Percentiles rank a stretch among this genome's conserved stretches.
Conservation (phyloP, 139 green algal genomes). For the Tetradesmus obliquus region DNA sequence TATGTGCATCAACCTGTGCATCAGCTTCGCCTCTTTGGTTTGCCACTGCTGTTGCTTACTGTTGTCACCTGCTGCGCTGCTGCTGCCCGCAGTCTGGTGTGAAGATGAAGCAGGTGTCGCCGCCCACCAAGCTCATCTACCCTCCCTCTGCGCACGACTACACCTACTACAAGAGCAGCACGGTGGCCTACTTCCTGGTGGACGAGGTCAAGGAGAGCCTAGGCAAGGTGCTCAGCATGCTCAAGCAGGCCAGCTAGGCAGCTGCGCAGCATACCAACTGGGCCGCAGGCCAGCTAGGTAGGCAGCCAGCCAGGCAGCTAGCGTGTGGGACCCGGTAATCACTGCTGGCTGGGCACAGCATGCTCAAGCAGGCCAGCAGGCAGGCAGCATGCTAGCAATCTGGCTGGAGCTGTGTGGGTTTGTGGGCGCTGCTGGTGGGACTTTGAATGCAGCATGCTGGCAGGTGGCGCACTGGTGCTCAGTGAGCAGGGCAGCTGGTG, state of each 20-base stretch:
- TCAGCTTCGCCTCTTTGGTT: neutral
- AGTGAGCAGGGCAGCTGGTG: no score
- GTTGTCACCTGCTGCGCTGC: neutral
- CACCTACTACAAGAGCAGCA: slow-evolving; percentile 75
- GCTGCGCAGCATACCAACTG: neutral
- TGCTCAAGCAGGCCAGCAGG: no score
- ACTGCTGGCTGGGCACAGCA: no score
- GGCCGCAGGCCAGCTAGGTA: no score
- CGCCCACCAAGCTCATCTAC: slow-evolving; percentile 73
- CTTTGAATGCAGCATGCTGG: no score
- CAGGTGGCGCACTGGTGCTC: no score
- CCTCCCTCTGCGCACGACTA: slow-evolving; percentile 74
- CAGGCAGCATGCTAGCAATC: no score
- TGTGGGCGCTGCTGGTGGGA: no score
- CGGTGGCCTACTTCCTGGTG: slow-evolving; percentile 78
- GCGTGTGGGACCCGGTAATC: no score
- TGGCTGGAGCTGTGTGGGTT: no score
- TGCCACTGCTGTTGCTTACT: neutral
- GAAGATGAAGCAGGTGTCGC: slow-evolving; percentile 68
- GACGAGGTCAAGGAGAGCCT: slow-evolving; percentile 70
- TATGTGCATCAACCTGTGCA: neutral
- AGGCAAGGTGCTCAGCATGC: slow-evolving; percentile 59
- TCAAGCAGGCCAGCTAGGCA: slow-evolving; percentile 21
- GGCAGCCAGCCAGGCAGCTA: no score
- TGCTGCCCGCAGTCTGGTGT: slow-evolving; percentile 57